Evolutionary conservation across 805 yeast species (phyloP).

Genomic region (Wickerhamiella qilinensis): DNA sequence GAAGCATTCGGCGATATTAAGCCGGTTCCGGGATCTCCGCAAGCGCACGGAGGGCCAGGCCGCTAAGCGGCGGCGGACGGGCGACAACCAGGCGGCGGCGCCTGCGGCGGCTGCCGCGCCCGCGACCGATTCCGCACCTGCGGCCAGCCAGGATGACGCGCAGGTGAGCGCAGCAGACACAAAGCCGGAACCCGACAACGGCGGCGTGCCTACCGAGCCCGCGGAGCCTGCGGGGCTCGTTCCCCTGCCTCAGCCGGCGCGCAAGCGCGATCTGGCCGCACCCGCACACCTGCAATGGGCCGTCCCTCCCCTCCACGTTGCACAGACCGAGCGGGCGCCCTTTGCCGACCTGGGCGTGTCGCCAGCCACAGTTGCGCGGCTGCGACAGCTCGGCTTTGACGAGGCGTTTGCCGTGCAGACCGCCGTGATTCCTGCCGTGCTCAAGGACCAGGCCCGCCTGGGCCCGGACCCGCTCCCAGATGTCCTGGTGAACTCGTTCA

Average conservation of each 20-base stretch:
- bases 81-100: no score
- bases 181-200: no score
- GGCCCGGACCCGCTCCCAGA: constrained; percentile 31
- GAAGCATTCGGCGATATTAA: no score
- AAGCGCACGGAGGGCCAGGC: no score
- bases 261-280: constrained; percentile 29
- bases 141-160: no score
- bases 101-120: no score
- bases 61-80: no score
- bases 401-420: constrained; percentile 67
- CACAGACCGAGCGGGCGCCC: constrained; percentile 30
- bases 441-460: constrained; percentile 24
- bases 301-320: constrained; percentile 41
- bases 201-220: no score
- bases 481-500: constrained; percentile 76
- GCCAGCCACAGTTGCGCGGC: constrained; percentile 29
- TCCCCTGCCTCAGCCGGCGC: constrained; percentile 75
- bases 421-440: constrained; percentile 41
- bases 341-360: constrained; percentile 35
- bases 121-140: no score
- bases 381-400: constrained; percentile 30
- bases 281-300: constrained; percentile 42
- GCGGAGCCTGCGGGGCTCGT: no score
- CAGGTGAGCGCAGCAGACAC: no score
- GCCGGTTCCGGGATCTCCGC: no score